Conservation (phyloP, 768 basidiomycete species). For the Sutorius australiensis region DNA sequence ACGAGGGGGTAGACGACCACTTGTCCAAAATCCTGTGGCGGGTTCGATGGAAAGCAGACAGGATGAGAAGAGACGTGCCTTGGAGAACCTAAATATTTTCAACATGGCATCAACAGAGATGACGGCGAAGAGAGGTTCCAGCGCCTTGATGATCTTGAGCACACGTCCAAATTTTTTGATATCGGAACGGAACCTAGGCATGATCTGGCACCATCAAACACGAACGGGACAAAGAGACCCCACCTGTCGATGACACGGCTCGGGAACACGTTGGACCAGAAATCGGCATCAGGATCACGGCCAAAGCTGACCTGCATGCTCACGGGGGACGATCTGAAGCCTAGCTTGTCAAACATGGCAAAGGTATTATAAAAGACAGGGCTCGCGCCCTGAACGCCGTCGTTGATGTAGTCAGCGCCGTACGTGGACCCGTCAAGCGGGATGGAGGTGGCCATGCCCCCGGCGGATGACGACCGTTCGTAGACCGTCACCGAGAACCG, state of each 20-base stretch:
- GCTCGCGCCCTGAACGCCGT: not conserved
- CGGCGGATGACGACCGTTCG: not conserved
- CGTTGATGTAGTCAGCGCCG: not conserved
- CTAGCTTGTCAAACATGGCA: not conserved
- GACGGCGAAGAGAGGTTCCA: conserved; percentile 2
- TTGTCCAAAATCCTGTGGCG: conserved; percentile 1
- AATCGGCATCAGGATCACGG: not conserved
- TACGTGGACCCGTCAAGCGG: not conserved
- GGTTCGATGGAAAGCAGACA: not conserved
- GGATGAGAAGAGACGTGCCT: not conserved
- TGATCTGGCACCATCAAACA: not conserved
- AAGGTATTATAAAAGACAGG: not conserved
- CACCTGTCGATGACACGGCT: not conserved
- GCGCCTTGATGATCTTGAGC: not conserved
- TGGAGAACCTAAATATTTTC: not conserved
- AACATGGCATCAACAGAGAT: conserved; percentile 1
- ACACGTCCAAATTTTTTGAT: conserved; percentile 5
- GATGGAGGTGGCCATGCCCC: not conserved
- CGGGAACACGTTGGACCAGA: not conserved
- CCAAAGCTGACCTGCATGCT: not conserved
- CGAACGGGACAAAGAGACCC: no score
- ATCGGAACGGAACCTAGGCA: conserved; percentile 5
- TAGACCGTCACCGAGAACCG: not conserved
- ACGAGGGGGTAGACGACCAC: conserved; percentile 1
- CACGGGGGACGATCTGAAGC: not conserved